These are phyloP conservation scores for Tephrocybe sp. DNA, from an alignment of 768 basidiomycete genomes.

Conservation along the genomic window DNA sequence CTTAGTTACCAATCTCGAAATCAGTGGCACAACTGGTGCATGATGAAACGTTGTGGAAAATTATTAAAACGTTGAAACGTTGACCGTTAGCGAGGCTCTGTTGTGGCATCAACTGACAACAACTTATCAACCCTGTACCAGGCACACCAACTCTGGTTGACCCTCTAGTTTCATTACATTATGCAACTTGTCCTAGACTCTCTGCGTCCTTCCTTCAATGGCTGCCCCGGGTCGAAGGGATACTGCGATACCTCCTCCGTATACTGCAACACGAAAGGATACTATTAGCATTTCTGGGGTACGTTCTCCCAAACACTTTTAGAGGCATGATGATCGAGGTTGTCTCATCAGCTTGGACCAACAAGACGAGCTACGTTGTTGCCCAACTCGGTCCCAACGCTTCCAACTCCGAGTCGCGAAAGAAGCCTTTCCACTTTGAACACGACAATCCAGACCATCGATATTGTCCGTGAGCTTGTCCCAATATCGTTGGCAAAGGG, in stretches of 20 bases:
- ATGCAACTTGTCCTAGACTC: background rate
- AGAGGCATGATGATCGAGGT: background rate
- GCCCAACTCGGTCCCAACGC: background rate
- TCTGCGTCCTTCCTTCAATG: background rate
- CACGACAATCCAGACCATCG: conserved; percentile 1
- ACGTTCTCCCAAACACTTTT: background rate
- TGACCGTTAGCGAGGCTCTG: too few relatives aligned
- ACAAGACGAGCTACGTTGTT: background rate
- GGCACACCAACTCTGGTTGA: background rate
- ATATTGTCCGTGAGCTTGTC: conserved; percentile 1
- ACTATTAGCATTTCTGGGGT: background rate
- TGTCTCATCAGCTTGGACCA: background rate
- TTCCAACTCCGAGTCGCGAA: too few relatives aligned
- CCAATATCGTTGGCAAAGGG: conserved; percentile 2
- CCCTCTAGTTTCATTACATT: too few relatives aligned
- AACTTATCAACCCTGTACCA: background rate
- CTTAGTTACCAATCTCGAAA: too few relatives aligned
- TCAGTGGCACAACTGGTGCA: too few relatives aligned
- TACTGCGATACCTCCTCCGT: background rate
- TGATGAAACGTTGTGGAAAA: too few relatives aligned
- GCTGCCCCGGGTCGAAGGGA: background rate
- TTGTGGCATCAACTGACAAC: too few relatives aligned
- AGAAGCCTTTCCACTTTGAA: too few relatives aligned
- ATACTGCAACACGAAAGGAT: background rate
- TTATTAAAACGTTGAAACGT: too few relatives aligned